Base-by-base conservation (phyloP, 176 grass and related monocot genomes). In the Eleusine indica region DNA sequence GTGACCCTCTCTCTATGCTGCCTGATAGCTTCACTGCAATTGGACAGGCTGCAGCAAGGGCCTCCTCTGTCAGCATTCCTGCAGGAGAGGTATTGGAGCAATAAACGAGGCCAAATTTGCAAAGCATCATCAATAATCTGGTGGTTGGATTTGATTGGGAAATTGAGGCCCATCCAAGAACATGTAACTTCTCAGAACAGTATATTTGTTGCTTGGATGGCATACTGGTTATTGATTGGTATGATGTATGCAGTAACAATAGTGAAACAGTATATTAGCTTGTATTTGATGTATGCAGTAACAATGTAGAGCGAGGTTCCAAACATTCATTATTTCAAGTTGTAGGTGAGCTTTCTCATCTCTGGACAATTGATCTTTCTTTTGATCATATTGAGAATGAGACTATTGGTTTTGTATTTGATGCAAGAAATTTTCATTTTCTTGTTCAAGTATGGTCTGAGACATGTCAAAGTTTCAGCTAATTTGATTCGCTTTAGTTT, bases 71-170 rank as follows among this genome's bases (percentile, higher is more conserved):
- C 4, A 48, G 76, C 2, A 85, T 51, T 19, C 77, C 87, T 66
- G 77, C 57, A 9, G 81, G 89, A 0, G 85, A 91, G 25, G 85
- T 91, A 0, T 77, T 87, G 4, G 89, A 91, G 70, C 53, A 76
- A 32, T 87, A 68, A 47, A 48, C 46, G 0, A 48, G 7, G 7
- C 1, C 17, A 73, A 32, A 38, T 15, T 3, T 35, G 46, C 42
- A 84, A 61, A 21, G 1, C 7, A 35, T 4, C 11, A 35, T 3
- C 30, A 32, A 21, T 18, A 41, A 2, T 48, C 2, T 71, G 12
- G 19, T 28, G 7, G 19, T 21, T 70, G 6, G 76, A 70, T 41
- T 41, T 5, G 10, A 61, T 68, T 39, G 14, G 3, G 51, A 3
- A 47, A 12, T 53, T 53, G 51, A 11, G 66, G 15, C 43, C 0